Evolutionary conservation across 208 protist species (phyloP).

Genomic region (Trypanosoma rangeli): DNA sequence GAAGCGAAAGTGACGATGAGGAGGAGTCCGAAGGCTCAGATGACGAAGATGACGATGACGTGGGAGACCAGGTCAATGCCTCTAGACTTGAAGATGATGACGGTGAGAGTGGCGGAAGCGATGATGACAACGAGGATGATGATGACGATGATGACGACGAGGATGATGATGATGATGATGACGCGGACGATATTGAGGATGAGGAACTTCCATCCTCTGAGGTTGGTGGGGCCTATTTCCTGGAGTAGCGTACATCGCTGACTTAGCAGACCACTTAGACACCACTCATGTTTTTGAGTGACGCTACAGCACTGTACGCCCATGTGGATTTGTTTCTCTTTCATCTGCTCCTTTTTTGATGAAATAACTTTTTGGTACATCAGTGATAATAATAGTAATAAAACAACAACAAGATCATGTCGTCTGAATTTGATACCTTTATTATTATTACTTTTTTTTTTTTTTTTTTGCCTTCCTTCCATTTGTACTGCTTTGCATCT

Average conservation of each 20-base stretch:
- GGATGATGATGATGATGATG: slow-evolving; percentile 32
- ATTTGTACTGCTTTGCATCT: neutral
- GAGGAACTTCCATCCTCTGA: slow-evolving; percentile 2
- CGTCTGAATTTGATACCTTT: too few relatives aligned
- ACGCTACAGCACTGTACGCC: neutral
- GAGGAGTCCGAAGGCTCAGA: slow-evolving; percentile 32
- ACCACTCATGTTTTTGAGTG: neutral
- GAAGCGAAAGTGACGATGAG: slow-evolving; percentile 24
- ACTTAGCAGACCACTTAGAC: neutral
- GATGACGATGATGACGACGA: slow-evolving; percentile 31
- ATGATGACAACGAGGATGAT: slow-evolving; percentile 21
- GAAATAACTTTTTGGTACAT: neutral
- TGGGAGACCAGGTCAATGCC: slow-evolving; percentile 22
- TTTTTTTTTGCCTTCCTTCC: slow-evolving; percentile 17
- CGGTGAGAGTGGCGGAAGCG: slow-evolving; percentile 6
- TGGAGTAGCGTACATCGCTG: neutral
- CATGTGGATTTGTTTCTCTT: neutral
- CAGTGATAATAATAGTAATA: too few relatives aligned
- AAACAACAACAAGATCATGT: too few relatives aligned
- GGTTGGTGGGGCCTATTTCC: neutral
- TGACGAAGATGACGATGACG: slow-evolving; percentile 31
- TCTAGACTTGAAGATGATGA: neutral
- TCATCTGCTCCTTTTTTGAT: neutral
- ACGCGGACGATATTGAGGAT: slow-evolving; percentile 30
- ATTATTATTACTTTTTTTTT: neutral